Percentiles rank a stretch among this genome's conserved stretches.
Evolutionary conservation across 2,329 filamentous ascomycete genomes (phyloP).

Genomic region (Pyricularia sp.): DNA sequence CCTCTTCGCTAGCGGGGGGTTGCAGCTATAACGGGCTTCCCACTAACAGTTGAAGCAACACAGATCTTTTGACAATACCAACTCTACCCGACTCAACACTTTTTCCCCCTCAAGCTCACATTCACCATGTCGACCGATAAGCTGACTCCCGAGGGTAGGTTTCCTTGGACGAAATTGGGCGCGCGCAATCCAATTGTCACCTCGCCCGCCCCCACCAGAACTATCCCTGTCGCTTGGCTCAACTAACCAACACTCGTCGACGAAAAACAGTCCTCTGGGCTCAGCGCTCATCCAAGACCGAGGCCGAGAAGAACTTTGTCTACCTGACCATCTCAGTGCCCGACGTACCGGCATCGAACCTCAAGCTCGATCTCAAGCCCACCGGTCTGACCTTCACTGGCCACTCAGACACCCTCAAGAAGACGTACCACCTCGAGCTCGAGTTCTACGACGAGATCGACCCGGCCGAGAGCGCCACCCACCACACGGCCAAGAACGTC

Average conservation of each 20-base stretch:
- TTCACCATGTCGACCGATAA: slow-evolving; percentile 18
- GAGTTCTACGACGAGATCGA: slow-evolving; percentile 91
- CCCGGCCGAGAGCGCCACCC: slow-evolving; percentile 69
- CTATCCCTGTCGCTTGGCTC: background rate
- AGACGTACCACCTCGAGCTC: slow-evolving; percentile 75
- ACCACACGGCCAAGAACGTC: slow-evolving; percentile 81
- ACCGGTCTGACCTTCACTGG: slow-evolving; percentile 73
- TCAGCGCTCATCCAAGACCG: slow-evolving; percentile 78
- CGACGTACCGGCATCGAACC: slow-evolving; percentile 66
- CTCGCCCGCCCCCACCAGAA: background rate
- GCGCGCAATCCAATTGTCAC: background rate
- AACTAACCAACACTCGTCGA: background rate
- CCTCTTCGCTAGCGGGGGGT: background rate
- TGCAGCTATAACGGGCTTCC: background rate
- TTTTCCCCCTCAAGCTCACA: background rate
- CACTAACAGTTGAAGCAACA: background rate
- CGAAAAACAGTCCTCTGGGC: slow-evolving; percentile 79
- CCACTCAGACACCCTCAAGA: slow-evolving; percentile 74
- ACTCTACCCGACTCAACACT: background rate
- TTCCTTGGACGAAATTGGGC: background rate
- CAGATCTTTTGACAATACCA: background rate
- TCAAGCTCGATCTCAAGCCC: slow-evolving; percentile 78
- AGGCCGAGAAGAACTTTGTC: slow-evolving; percentile 85
- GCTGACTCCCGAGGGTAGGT: slow-evolving; percentile 30
- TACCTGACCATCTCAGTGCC: slow-evolving; percentile 86